Evolutionary conservation across 1,284 basidiomycete genomes (phyloP).

Genomic region (Vanrija humicola): DNA sequence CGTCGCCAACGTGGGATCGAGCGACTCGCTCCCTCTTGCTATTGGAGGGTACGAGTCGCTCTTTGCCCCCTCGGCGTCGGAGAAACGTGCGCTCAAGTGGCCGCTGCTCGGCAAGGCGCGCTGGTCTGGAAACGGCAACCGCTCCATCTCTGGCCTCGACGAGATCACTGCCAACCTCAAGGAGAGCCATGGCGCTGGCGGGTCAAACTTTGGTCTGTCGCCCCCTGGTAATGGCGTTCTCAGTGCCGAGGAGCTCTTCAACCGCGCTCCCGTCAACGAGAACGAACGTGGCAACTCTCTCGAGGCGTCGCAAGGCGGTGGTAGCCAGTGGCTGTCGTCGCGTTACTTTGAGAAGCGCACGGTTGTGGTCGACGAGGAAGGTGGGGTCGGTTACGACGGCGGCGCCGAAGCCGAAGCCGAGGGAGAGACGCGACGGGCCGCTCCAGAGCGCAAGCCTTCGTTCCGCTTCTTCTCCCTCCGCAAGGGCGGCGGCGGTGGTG

Average conservation of each 20-base stretch:
- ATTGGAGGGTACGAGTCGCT: constrained; percentile 24
- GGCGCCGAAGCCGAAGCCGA: constrained; percentile 7
- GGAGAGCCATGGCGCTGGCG: neutral
- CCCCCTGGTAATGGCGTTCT: constrained; percentile 1
- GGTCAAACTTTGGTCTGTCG: too few relatives aligned
- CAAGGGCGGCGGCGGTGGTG: constrained; percentile 18
- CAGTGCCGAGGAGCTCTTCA: constrained; percentile 21
- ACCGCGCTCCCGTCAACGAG: constrained; percentile 10
- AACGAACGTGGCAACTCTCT: constrained; percentile 8
- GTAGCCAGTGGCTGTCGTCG: constrained; percentile 1
- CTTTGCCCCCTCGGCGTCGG: constrained; percentile 43
- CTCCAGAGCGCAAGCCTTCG: constrained; percentile 27
- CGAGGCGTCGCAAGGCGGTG: constrained; percentile 2
- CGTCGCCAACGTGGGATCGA: constrained; percentile 23
- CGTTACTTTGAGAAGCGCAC: neutral
- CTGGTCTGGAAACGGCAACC: constrained; percentile 19
- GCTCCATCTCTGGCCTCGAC: constrained; percentile 8
- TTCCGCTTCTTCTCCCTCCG: constrained; percentile 45
- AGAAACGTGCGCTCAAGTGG: constrained; percentile 47
- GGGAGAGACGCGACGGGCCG: neutral
- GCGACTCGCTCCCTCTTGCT: constrained; percentile 29
- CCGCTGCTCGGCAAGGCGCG: constrained; percentile 32
- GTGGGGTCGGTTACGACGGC: neutral
- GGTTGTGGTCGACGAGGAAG: neutral
- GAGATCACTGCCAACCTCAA: constrained; percentile 15